Percentiles rank a stretch among this genome's conserved stretches.
phyloP scores from a whole-genome alignment of 306 rosid genomes.

The Carpinus viminea region DNA sequence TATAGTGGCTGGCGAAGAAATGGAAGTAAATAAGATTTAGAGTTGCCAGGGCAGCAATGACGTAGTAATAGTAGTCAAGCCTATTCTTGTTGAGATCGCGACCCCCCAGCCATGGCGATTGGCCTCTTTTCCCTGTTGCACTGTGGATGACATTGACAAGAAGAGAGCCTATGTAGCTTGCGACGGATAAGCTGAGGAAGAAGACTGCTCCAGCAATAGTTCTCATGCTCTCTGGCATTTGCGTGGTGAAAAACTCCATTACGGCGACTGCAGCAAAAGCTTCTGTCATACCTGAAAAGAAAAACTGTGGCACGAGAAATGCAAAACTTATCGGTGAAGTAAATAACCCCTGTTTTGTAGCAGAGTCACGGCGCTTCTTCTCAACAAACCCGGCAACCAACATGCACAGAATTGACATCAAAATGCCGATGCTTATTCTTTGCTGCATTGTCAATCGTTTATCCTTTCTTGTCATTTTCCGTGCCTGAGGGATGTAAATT shows the following conservation, averaged over 20 bases:
- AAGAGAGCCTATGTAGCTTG: conserved; percentile 59
- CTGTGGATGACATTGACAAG: conserved; percentile 46
- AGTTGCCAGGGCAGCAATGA: conserved; percentile 50
- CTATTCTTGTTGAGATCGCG: conserved; percentile 56
- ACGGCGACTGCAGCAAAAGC: conserved; percentile 66
- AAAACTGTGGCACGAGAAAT: conserved; percentile 58
- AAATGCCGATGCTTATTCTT: conserved; percentile 63
- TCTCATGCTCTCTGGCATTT: conserved; percentile 75
- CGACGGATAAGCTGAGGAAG: conserved; percentile 61
- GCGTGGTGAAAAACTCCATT: conserved; percentile 71
- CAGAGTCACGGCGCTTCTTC: conserved; percentile 48
- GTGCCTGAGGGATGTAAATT: conserved; percentile 40
- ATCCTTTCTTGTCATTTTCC: conserved; percentile 20
- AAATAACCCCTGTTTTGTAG: conserved; percentile 33
- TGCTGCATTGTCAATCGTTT: conserved; percentile 43
- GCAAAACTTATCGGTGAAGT: conserved; percentile 52
- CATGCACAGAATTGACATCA: conserved; percentile 67
- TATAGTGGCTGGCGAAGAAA: conserved; percentile 47
- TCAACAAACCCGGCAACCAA: conserved; percentile 62
- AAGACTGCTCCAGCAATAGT: conserved; percentile 76
- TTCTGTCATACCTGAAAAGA: conserved; percentile 60
- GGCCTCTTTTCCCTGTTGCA: conserved; percentile 32
- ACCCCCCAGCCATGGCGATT: conserved; percentile 64
- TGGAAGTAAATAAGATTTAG: conserved; percentile 60
- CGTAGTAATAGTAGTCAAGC: conserved; percentile 60